Percentiles rank a stretch among this genome's conserved stretches.
These are phyloP conservation scores for Calvatia gigantea DNA, from an alignment of 768 basidiomycete genomes.

Conservation along the genomic window DNA sequence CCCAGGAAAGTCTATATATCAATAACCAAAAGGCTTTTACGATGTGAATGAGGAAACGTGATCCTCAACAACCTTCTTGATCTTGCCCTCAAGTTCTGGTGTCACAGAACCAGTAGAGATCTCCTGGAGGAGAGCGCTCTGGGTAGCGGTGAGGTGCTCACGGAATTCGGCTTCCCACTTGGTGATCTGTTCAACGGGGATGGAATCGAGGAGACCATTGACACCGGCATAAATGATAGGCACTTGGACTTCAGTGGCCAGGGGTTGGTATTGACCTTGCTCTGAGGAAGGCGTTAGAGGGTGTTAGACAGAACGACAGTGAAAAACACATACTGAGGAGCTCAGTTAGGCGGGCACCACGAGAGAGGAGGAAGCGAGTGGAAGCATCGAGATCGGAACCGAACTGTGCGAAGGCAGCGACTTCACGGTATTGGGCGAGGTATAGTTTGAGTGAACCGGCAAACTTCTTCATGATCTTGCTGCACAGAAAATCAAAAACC, in stretches of 20 bases:
- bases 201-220: slow-evolving; percentile 96
- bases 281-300: slow-evolving; percentile 45
- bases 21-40: slow-evolving; percentile 29
- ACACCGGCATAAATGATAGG: slow-evolving; percentile 99
- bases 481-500: slow-evolving; percentile 23
- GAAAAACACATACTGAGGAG: slow-evolving; percentile 66
- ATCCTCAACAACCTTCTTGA: slow-evolving; percentile 92
- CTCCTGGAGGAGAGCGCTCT: slow-evolving; percentile 75
- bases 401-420: slow-evolving; percentile 98
- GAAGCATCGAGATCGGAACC: slow-evolving; percentile 99
- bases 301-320: not conserved
- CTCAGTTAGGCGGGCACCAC: slow-evolving; percentile 98
- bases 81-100: slow-evolving; percentile 87
- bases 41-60: slow-evolving; percentile 80
- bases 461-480: slow-evolving; percentile 99
- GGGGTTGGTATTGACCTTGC: slow-evolving; percentile 97
- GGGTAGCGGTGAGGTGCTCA: slow-evolving; percentile 73
- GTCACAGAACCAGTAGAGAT: slow-evolving; percentile 83
- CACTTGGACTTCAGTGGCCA: slow-evolving; percentile 94
- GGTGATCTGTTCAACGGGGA: slow-evolving; percentile 93
- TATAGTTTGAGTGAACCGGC: slow-evolving; percentile 99
- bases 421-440: slow-evolving; percentile 99
- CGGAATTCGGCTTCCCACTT: slow-evolving; percentile 94
- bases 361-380: slow-evolving; percentile 95
- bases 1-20: slow-evolving; percentile 24